Conservation (phyloP, 495 filamentous ascomycete species). For the Penicillium herquei region DNA sequence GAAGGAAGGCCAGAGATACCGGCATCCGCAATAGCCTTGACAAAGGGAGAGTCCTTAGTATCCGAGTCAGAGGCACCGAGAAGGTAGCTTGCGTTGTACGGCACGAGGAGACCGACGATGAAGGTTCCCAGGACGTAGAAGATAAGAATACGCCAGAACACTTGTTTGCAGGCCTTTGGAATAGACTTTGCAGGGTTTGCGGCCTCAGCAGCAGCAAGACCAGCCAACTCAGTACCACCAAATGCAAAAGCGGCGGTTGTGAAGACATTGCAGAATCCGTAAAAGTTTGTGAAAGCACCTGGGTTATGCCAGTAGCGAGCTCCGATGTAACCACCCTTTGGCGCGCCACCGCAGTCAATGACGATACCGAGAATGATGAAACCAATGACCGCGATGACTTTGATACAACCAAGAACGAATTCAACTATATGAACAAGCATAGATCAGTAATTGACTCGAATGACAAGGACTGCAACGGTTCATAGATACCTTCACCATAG, state of each 20-base stretch:
- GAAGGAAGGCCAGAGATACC: conserved; percentile 63
- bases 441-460: not conserved
- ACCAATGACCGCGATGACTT: conserved; percentile 58
- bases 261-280: conserved; percentile 70
- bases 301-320: conserved; percentile 64
- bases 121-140: conserved; percentile 76
- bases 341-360: conserved; percentile 65
- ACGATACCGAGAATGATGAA: conserved; percentile 74
- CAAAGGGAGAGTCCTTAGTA: conserved; percentile 68
- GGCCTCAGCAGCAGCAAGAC: conserved; percentile 70
- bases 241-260: conserved; percentile 75
- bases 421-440: conserved; percentile 25
- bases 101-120: conserved; percentile 72
- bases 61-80: conserved; percentile 45
- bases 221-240: conserved; percentile 69
- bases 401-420: conserved; percentile 45
- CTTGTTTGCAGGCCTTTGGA: conserved; percentile 68
- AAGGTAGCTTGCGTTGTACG: conserved; percentile 44
- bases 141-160: conserved; percentile 72
- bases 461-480: not conserved
- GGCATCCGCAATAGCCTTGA: conserved; percentile 66
- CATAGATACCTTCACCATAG: conserved; percentile 62
- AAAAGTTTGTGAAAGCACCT: conserved; percentile 69
- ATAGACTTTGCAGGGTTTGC: conserved; percentile 62
- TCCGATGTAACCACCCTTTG: conserved; percentile 55